These are phyloP conservation scores for Penicillium alfredii DNA, from an alignment of 495 filamentous ascomycete species.

Conservation along the genomic window DNA sequence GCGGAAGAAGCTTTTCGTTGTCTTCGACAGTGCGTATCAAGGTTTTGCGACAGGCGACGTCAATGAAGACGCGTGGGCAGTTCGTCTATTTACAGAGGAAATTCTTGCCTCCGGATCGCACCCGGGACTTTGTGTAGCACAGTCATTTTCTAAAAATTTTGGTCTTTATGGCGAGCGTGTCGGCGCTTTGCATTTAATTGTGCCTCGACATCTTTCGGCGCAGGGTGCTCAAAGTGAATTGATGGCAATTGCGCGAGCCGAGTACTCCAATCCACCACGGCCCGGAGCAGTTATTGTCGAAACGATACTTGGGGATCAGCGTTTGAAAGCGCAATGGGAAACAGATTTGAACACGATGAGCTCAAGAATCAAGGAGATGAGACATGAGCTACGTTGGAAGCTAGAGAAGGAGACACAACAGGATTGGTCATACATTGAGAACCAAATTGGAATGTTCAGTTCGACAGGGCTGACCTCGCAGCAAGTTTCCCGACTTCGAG, in stretches of 20 bases:
- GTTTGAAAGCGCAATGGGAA: slow-evolving; percentile 26
- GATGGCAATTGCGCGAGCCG: slow-evolving; percentile 17
- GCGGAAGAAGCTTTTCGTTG: slow-evolving; percentile 25
- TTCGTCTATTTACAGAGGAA: slow-evolving; percentile 30
- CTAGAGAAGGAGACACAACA: slow-evolving; percentile 18
- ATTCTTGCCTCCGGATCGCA: too few species aligned
- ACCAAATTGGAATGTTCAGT: slow-evolving; percentile 37
- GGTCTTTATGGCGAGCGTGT: slow-evolving; percentile 37
- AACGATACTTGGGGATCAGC: slow-evolving; percentile 20
- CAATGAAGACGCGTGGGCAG: slow-evolving; percentile 35
- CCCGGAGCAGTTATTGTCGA: slow-evolving; percentile 30
- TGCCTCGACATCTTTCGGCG: slow-evolving; percentile 6
- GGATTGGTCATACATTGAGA: slow-evolving; percentile 25
- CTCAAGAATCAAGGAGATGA: slow-evolving; percentile 20
- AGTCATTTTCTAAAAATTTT: slow-evolving; percentile 42
- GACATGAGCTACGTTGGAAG: slow-evolving; percentile 12
- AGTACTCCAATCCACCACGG: slow-evolving; percentile 25
- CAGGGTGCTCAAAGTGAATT: slow-evolving; percentile 12
- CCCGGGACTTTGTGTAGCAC: slow-evolving; percentile 23
- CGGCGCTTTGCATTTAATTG: slow-evolving; percentile 26
- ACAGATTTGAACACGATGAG: slow-evolving; percentile 33
- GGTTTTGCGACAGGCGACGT: slow-evolving; percentile 39
- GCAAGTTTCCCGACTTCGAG: slow-evolving; percentile 18
- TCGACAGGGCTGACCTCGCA: slow-evolving; percentile 20
- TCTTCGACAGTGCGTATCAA: slow-evolving; percentile 43